Conservation (phyloP, 345 rosid genomes). For the Moricandia arvensis region DNA sequence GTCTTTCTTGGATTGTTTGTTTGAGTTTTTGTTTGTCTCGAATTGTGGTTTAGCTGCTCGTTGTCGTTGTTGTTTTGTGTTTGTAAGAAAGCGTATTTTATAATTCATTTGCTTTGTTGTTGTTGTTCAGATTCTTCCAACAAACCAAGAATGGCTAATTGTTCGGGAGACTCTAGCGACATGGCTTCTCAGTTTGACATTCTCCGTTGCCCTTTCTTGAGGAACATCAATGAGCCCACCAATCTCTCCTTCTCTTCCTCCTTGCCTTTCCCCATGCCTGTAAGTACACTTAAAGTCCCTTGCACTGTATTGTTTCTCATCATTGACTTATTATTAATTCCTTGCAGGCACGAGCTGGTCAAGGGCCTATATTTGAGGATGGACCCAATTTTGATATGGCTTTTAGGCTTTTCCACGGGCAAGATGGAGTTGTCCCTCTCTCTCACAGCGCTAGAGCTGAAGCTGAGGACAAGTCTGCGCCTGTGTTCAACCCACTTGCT, state of each 20-base stretch:
- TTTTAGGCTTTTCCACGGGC: conserved; percentile 91
- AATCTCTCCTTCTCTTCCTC: conserved; percentile 74
- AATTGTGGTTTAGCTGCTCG: no score
- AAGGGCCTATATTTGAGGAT: conserved; percentile 97
- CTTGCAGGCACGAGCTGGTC: conserved; percentile 52
- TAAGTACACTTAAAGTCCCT: conserved; percentile 35
- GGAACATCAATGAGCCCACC: conserved; percentile 95
- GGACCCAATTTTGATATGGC: conserved; percentile 93
- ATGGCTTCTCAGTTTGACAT: conserved; percentile 52
- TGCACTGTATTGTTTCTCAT: neutral
- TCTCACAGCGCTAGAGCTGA: conserved; percentile 49
- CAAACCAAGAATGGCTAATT: conserved; percentile 51
- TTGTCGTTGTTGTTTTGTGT: no score
- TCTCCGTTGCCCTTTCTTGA: conserved; percentile 85
- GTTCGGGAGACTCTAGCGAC: conserved; percentile 53
- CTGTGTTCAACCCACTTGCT: conserved; percentile 83
- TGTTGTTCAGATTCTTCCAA: conserved; percentile 28
- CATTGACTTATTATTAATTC: neutral
- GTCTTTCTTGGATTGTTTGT: no score
- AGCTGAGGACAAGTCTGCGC: conserved; percentile 35
- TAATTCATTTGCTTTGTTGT: conserved; percentile 8
- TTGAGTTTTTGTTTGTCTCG: no score
- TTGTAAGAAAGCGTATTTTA: neutral
- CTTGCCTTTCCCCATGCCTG: conserved; percentile 69
- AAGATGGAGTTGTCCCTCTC: conserved; percentile 93